Percentiles rank a stretch among this genome's conserved stretches.
Evolutionary conservation across 805 yeast species (phyloP).

Genomic region (Candida piceae): DNA sequence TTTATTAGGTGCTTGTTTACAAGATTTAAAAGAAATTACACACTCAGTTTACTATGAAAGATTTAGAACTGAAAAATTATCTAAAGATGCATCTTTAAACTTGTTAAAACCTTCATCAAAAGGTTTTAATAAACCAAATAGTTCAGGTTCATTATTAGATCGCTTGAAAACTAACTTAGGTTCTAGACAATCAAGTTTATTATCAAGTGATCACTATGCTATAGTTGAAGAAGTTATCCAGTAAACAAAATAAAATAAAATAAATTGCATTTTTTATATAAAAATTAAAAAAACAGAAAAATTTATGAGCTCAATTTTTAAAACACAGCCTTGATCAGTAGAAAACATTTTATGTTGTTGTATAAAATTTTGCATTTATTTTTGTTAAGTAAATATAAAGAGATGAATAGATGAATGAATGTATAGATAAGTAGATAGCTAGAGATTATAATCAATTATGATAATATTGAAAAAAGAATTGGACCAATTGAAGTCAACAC

Average conservation of each 20-base stretch:
- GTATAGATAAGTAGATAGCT: no score
- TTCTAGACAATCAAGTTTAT: slow-evolving; percentile 19
- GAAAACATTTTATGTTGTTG: no score
- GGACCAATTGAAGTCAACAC: slow-evolving; percentile 1
- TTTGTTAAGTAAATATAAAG: no score
- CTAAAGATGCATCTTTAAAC: slow-evolving; percentile 12
- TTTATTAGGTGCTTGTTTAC: slow-evolving; percentile 72
- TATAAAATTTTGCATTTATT: no score
- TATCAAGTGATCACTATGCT: slow-evolving; percentile 14
- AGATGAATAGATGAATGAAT: no score
- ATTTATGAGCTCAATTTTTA: no score
- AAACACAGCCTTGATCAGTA: no score
- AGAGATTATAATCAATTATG: no score
- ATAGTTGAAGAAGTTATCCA: slow-evolving; percentile 11
- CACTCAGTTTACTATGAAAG: slow-evolving; percentile 72
- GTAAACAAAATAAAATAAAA: no score
- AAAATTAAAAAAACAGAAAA: not conserved
- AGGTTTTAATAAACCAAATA: slow-evolving; percentile 12
- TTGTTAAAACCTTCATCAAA: slow-evolving; percentile 11
- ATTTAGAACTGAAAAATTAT: slow-evolving; percentile 51
- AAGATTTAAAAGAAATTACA: slow-evolving; percentile 73
- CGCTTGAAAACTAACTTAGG: slow-evolving; percentile 18
- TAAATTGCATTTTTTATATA: not conserved
- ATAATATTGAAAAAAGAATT: not conserved
- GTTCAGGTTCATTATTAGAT: slow-evolving; percentile 20